Percentiles rank a stretch among this genome's conserved stretches.
These are phyloP conservation scores for Fusarium decemcellulare DNA, from an alignment of 2,329 filamentous ascomycete genomes.

Conservation along the genomic window DNA sequence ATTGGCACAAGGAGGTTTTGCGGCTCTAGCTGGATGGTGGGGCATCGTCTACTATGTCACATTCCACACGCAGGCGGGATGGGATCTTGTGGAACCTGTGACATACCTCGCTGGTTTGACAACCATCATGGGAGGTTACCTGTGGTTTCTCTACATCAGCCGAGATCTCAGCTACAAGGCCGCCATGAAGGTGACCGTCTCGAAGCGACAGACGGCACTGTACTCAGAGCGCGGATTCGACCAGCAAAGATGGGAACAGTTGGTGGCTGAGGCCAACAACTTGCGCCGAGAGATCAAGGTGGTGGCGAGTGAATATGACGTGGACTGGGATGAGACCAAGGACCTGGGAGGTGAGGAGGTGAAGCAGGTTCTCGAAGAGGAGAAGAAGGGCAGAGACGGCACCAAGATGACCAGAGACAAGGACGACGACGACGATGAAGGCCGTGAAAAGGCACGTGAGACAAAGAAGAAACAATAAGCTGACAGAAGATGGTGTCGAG, in stretches of 20 bases:
- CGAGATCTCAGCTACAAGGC: constrained; percentile 89
- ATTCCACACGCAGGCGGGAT: constrained; percentile 83
- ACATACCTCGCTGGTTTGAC: constrained; percentile 91
- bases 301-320: constrained; percentile 89
- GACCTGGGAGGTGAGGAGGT: constrained; percentile 81
- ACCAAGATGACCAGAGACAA: constrained; percentile 56
- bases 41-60: constrained; percentile 81
- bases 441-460: constrained; percentile 30
- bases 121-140: constrained; percentile 89
- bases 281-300: constrained; percentile 84
- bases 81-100: constrained; percentile 92
- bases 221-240: constrained; percentile 86
- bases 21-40: constrained; percentile 83
- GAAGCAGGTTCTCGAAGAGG: constrained; percentile 68
- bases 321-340: constrained; percentile 85
- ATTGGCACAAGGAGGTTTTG: constrained; percentile 85
- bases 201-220: constrained; percentile 80
- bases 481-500: constrained; percentile 5
- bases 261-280: constrained; percentile 85
- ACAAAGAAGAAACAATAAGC: constrained; percentile 43
- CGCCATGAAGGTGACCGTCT: constrained; percentile 90
- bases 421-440: constrained; percentile 50
- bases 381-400: constrained; percentile 57
- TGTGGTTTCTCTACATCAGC: constrained; percentile 96
- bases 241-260: constrained; percentile 79